A percentile compares a stretch with the other conserved stretches of the same genome.
Evolutionary conservation across 176 grass and related monocot species (phyloP).

Genomic region (Sorghum bicolor): DNA sequence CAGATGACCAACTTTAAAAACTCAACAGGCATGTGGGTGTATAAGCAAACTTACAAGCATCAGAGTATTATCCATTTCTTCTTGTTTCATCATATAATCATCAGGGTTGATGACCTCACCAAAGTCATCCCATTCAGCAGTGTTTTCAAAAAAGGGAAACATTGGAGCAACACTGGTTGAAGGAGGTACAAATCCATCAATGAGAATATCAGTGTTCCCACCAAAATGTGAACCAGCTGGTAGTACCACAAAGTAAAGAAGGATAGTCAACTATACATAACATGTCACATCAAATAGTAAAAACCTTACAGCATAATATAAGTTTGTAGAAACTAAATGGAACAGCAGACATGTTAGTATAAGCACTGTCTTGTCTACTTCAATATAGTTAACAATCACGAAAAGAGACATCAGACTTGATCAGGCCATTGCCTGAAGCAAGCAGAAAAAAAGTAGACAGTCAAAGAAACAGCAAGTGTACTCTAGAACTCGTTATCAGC

Average conservation of each 20-base stretch:
- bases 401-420: neutral
- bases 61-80: slow-evolving; percentile 62
- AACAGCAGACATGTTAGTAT: slow-evolving; percentile 1
- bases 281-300: slow-evolving; percentile 4
- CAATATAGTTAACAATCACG: slow-evolving; percentile 8
- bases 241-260: slow-evolving; percentile 44
- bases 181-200: slow-evolving; percentile 95
- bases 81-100: slow-evolving; percentile 89
- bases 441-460: neutral
- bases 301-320: neutral
- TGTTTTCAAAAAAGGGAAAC: slow-evolving; percentile 95
- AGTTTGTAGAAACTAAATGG: slow-evolving; percentile 7
- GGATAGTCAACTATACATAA: slow-evolving; percentile 18
- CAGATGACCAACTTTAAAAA: neutral
- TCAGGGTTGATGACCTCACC: slow-evolving; percentile 98
- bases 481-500: neutral
- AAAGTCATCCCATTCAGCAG: slow-evolving; percentile 94
- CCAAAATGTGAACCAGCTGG: slow-evolving; percentile 46
- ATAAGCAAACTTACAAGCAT: slow-evolving; percentile 75
- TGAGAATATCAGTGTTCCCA: slow-evolving; percentile 69
- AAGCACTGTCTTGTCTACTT: slow-evolving; percentile 1
- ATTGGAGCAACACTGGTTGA: slow-evolving; percentile 77
- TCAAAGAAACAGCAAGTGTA: neutral
- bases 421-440: neutral
- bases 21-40: neutral